These are phyloP conservation scores for Ochetophila trinervis DNA, from an alignment of 306 rosid genomes.

Conservation along the genomic window DNA sequence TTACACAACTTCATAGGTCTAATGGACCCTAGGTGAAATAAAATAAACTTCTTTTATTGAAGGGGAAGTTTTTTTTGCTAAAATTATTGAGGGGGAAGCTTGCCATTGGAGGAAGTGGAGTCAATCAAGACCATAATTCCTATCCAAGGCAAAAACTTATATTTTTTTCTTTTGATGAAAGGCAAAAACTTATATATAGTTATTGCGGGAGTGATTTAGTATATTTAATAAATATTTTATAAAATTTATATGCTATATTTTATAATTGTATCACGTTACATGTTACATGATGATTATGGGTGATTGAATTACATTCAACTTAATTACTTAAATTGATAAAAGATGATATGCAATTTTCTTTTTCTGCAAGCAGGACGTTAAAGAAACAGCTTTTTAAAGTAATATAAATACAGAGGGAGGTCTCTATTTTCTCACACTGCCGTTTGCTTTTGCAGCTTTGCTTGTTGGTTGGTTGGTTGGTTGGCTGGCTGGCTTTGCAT, in stretches of 20 bases:
- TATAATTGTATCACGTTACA: too few relatives aligned
- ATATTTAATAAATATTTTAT: too few relatives aligned
- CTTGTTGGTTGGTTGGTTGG: slow-evolving; percentile 31
- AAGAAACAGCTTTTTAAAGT: slow-evolving; percentile 37
- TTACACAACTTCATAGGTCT: neutral
- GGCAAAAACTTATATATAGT: too few relatives aligned
- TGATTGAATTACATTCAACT: too few relatives aligned
- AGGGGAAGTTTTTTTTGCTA: slow-evolving; percentile 20
- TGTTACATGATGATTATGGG: too few relatives aligned
- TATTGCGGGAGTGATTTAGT: too few relatives aligned
- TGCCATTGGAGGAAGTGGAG: slow-evolving; percentile 24
- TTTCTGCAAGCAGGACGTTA: slow-evolving; percentile 32
- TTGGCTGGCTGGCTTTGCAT: slow-evolving; percentile 20
- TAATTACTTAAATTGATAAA: too few relatives aligned
- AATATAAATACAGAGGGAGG: slow-evolving; percentile 42
- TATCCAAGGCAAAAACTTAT: too few relatives aligned
- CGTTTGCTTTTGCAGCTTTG: slow-evolving; percentile 25
- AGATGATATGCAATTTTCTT: too few relatives aligned
- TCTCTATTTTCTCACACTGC: slow-evolving; percentile 17
- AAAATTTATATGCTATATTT: too few relatives aligned
- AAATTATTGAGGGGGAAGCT: slow-evolving; percentile 21
- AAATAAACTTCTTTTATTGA: slow-evolving; percentile 6
- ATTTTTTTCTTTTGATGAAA: too few relatives aligned
- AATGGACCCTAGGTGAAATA: neutral
- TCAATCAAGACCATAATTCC: slow-evolving; percentile 26